These are phyloP conservation scores for Sporothrix brasiliensis DNA, from an alignment of 2,329 filamentous ascomycete species.

Conservation along the genomic window DNA sequence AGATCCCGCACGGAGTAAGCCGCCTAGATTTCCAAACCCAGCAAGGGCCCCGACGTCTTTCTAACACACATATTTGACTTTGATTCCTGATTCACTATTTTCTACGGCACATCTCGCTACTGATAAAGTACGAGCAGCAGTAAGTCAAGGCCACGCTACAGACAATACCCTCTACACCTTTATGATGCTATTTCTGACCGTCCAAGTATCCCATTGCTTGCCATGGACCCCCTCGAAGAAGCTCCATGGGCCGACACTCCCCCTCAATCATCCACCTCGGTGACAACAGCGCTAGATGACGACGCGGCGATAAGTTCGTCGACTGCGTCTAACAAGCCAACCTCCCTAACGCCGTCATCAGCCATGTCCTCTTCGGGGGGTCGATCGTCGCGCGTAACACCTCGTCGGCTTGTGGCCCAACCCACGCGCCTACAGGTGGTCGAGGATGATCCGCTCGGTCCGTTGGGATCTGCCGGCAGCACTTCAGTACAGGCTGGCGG, in stretches of 20 bases:
- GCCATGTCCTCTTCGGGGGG: conserved; percentile 41
- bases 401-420: conserved; percentile 70
- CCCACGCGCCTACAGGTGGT: conserved; percentile 77
- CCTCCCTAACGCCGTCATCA: conserved; percentile 35
- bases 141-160: neutral
- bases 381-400: conserved; percentile 52
- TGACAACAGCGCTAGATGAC: conserved; percentile 31
- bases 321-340: conserved; percentile 39
- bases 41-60: neutral
- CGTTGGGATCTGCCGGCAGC: conserved; percentile 63
- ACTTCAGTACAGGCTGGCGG: conserved; percentile 37
- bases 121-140: neutral
- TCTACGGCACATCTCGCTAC: neutral
- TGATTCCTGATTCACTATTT: neutral
- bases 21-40: neutral
- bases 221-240: conserved; percentile 55
- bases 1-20: neutral
- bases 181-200: neutral
- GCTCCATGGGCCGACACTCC: conserved; percentile 58
- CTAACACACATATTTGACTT: neutral
- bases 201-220: neutral
- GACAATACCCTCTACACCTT: neutral
- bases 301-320: conserved; percentile 41
- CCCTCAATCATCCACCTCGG: conserved; percentile 35
- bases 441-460: conserved; percentile 74